Evolutionary conservation across 2,329 filamentous ascomycete genomes (phyloP), one percentile per base, ranked within the genome.

Genomic region (Penicillium sp.): DNA sequence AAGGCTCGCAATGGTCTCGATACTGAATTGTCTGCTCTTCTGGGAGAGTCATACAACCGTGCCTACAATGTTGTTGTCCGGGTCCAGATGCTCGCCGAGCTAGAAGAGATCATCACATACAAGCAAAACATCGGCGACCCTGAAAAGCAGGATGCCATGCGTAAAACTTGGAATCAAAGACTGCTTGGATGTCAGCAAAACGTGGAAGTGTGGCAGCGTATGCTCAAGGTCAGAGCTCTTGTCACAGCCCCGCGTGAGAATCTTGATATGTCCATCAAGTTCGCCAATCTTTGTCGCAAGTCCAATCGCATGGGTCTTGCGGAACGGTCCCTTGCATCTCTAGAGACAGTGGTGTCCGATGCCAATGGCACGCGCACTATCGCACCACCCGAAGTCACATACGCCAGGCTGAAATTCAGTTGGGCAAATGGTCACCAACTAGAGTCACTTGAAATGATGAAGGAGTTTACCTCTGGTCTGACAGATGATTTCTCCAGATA

Each of bases 181-280:
- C 77, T 99, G 26, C 87, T 93, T 65, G 93, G 93, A 13, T 96
- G 93, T 59, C 91, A 98, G 68, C 85, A 93, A 50, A 96, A 97
- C 61, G 90, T 96, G 19, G 93, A 99, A 64, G 88, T 97, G 3
- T 99, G 93, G 93, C 90, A 96, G 66, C 83, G 93, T 53, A 97
- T 97, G 88, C 82, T 99, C 48, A 93, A 95, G 65, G 83, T 98
- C 29, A 83, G 93, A 53, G 87, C 89, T 19, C 77, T 99, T 45
- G 93, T 99, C 52, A 91, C 97, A 53, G 84, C 84, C 0, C 91
- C 94, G 0, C 82, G 82, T 31, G 90, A 99, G 67, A 96, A 96
- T 63, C 88, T 95, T 76, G 87, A 95, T 62, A 98, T 98, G 89
- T 96, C 90, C 83, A 97, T 98, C 75, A 99, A 98, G 67, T 98